Percentiles rank a stretch among this genome's conserved stretches.
Evolutionary conservation across 1,284 basidiomycete genomes (phyloP).

Genomic region (Malassezia restricta): DNA sequence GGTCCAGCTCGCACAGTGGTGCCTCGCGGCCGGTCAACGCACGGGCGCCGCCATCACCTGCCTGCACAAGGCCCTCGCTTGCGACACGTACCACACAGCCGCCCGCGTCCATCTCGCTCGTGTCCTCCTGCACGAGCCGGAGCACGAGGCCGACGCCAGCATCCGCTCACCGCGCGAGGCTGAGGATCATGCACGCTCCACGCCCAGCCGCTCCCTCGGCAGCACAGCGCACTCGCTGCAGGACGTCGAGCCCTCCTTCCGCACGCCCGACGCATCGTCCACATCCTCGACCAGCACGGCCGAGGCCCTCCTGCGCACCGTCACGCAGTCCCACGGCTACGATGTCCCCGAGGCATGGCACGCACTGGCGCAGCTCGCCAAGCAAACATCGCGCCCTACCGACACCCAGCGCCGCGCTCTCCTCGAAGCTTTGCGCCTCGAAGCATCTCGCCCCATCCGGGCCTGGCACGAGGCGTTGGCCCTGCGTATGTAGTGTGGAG

Average conservation of each 20-base stretch:
- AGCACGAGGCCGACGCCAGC: neutral
- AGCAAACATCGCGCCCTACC: constrained; percentile 16
- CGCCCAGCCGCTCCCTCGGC: constrained; percentile 1
- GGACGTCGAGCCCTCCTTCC: too few relatives aligned
- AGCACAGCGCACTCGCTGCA: neutral
- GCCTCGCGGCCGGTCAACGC: constrained; percentile 17
- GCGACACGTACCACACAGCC: constrained; percentile 26
- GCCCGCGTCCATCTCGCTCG: constrained; percentile 39
- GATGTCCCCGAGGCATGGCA: constrained; percentile 41
- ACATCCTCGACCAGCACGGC: neutral
- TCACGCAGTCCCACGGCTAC: constrained; percentile 30
- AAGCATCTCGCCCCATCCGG: constrained; percentile 26
- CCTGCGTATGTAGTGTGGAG: neutral
- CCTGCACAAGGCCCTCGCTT: constrained; percentile 43
- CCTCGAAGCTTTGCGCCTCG: constrained; percentile 34
- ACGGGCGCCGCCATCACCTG: constrained; percentile 30
- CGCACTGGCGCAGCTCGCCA: constrained; percentile 28
- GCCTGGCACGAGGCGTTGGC: constrained; percentile 16
- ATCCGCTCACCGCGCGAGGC: neutral
- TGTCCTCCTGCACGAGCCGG: constrained; percentile 22
- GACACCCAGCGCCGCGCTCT: constrained; percentile 17
- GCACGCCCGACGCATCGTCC: too few relatives aligned
- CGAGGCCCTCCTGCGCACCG: constrained; percentile 17
- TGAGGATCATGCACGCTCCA: constrained; percentile 4
- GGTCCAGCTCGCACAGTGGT: constrained; percentile 56